Base-by-base conservation (phyloP, 176 grass and related monocot genomes). In the Musa schizocarpa region DNA sequence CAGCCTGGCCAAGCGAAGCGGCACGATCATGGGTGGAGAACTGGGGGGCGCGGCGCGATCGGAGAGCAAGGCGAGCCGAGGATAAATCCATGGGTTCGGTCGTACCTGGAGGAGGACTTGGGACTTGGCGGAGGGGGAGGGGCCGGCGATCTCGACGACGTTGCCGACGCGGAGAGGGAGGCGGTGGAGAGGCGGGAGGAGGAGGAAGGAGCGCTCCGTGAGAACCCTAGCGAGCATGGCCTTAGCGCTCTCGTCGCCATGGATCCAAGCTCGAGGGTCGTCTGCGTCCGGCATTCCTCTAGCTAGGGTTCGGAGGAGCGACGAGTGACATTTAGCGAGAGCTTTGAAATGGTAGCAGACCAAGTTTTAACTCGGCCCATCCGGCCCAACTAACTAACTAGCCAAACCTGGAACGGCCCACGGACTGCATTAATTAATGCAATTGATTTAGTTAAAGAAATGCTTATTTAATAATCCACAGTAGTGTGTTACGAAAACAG, bases 81-180 rank as follows among this genome's bases (percentile, higher is more conserved):
- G 3, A 16, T 16, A 2, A 11, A 26, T 14, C 19, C 10, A 9
- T 50, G 22, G 74, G 53, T 8, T 9, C 34, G 34, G 34, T 43
- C 55, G 74, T 89, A 91, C 95, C 90, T 77, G 85, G 76, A 94
- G 82, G 63, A 99, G 86, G 8, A 94, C 73, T 73, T 94, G 86
- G 21, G 95, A 87, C 82, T 99, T 99, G 82, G 88, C 90, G 13
- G 95, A 94, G 78, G 86, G 85, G 11, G 86, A 91, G 57, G 88
- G 90, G 24, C 95, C 95, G 4, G 90, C 65, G 65, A 99, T 99
- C 90, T 99, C 90, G 69, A 94, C 86, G 61, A 93, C 75, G 52
- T 94, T 99, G 77, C 90, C 88, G 34, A 84, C 74, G 80, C 86
- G 95, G 22, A 98, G 94, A 20, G 94, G 88, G 69, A 82, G 76